These are phyloP conservation scores for Polytrichum commune DNA, from an alignment of 225 moss, liverwort and hornwort species.

Conservation along the genomic window DNA sequence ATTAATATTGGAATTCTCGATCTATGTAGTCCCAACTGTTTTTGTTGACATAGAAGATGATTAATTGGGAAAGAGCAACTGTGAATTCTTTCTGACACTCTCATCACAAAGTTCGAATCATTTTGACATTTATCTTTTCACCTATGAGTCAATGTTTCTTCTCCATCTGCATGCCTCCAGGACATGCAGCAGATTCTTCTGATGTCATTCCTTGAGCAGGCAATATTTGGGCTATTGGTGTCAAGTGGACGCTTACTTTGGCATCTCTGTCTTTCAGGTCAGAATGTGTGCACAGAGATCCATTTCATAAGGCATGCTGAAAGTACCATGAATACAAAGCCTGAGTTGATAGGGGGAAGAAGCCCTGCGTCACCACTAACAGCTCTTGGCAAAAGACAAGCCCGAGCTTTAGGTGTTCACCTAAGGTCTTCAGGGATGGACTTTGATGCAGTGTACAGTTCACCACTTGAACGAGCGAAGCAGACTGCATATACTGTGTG, in stretches of 20 bases:
- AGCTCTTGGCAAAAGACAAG: conserved; percentile 51
- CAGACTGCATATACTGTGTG: conserved; percentile 64
- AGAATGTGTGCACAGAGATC: conserved; percentile 54
- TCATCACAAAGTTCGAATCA: too few species aligned
- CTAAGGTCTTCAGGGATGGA: conserved; percentile 42
- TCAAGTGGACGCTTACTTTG: background rate
- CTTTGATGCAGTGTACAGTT: conserved; percentile 66
- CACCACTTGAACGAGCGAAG: conserved; percentile 69
- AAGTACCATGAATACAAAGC: conserved; percentile 53
- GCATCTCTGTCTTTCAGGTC: conserved; percentile 17
- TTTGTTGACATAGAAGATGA: background rate
- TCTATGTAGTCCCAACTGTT: too few species aligned
- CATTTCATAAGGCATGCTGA: conserved; percentile 71
- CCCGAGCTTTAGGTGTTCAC: conserved; percentile 61
- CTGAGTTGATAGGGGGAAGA: conserved; percentile 58
- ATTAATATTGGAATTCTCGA: too few species aligned
- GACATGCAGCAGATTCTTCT: background rate
- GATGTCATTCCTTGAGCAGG: background rate
- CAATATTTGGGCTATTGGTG: background rate
- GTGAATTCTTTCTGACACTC: background rate
- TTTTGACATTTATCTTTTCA: background rate
- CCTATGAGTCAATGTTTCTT: too few species aligned
- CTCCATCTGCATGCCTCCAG: too few species aligned
- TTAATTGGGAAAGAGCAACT: background rate
- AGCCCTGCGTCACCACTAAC: conserved; percentile 56